These are phyloP conservation scores for Amphirosellinia nigrospora DNA, from an alignment of 495 filamentous ascomycete species.

Conservation along the genomic window DNA sequence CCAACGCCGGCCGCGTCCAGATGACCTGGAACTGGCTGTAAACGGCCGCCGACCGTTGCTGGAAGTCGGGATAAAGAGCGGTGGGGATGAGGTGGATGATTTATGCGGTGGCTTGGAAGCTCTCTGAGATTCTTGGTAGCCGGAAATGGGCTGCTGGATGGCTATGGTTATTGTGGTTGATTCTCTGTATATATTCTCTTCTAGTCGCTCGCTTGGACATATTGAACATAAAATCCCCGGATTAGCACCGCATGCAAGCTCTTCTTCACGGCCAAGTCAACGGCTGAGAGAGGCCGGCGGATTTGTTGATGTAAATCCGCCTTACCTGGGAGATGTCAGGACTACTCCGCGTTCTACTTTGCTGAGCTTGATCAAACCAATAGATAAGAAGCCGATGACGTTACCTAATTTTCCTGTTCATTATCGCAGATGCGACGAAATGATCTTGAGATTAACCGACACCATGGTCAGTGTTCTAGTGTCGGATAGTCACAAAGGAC, in stretches of 20 bases:
- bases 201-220: conserved; percentile 21
- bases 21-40: conserved; percentile 43
- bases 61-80: neutral
- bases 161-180: conserved; percentile 14
- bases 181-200: conserved; percentile 22
- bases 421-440: neutral
- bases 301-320: neutral
- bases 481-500: conserved; percentile 2
- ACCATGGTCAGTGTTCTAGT: neutral
- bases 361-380: too few relatives aligned
- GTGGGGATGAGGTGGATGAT: neutral
- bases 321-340: too few relatives aligned
- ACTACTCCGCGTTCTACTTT: neutral
- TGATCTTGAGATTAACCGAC: neutral
- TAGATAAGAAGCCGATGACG: neutral
- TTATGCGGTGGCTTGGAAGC: neutral
- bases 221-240: neutral
- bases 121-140: neutral
- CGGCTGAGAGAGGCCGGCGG: too few relatives aligned
- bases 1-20: conserved; percentile 28
- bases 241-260: neutral
- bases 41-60: too few relatives aligned
- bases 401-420: neutral
- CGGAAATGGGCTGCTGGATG: neutral
- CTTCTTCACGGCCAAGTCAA: too few relatives aligned